Base-by-base conservation (phyloP, 305 asterid genomes). In the Plantago lanceolata region DNA sequence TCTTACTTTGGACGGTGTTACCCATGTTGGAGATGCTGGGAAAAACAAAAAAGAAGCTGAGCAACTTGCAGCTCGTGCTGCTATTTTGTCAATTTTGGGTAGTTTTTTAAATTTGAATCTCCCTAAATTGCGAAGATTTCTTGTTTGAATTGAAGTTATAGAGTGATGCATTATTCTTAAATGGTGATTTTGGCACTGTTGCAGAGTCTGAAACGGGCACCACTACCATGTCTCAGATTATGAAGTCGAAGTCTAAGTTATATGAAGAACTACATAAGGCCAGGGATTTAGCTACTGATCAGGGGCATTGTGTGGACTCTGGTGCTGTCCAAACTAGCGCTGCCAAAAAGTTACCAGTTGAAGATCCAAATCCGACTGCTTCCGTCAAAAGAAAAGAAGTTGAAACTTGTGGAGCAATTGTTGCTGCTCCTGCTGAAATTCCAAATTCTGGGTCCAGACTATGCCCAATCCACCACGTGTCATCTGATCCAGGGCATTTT, bases 41-140 rank as follows among this genome's bases (percentile, higher is more conserved):
- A 79, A 59, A 68, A 87, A n/a, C 59, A 87, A 81, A 78, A 87
- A 76, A 75, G 96, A 85, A 64, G 90, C 89, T 29, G 90, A 85
- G 70, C 90, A 81, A 37, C 58, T 75, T 67, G 95, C 92, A 50
- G 92, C 95, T 55, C 85, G 90, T 48, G 68, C 81, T 37, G 85
- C 77, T 29, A 75, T 87, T 57, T 33, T 82, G 52, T 81, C 85
- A 31, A 67, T 81, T 49, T 64, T 87, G 73, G 86, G 95, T 84
- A 19, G 29, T 54, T 65, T 48, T 15, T 19, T 40, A n/a, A 48
- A 35, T 58, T 59, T 43, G 19, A 59, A 31, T 16, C 33, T 8
- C 59, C 11, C 14, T 12, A 6, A 13, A 17, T 21, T 19, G n/a
- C 49, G 17, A 50, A 33, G 15, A 43, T 60, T 65, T 59, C 19